Percentiles rank a stretch among this genome's conserved stretches.
Conservation (phyloP, 192 early-diverging fungal genomes). For the Linnemannia schmuckeri region DNA sequence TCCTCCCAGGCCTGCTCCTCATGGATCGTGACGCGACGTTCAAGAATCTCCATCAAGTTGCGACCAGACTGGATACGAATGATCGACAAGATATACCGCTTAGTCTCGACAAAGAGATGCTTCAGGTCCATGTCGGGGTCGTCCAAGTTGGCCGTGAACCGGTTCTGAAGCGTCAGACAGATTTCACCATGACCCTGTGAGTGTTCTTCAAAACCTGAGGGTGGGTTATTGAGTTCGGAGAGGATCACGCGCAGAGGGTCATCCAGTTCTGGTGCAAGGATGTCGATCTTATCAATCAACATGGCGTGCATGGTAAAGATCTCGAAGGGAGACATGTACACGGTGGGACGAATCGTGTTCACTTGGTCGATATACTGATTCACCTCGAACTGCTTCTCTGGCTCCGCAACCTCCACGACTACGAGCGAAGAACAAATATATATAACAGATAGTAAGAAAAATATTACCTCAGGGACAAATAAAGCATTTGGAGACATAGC, state of each 20-base stretch:
- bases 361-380: slow-evolving; percentile 90
- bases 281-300: slow-evolving; percentile 83
- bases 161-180: slow-evolving; percentile 76
- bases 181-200: slow-evolving; percentile 67
- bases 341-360: slow-evolving; percentile 83
- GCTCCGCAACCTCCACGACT: slow-evolving; percentile 88
- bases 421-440: slow-evolving; percentile 1
- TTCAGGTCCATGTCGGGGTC: slow-evolving; percentile 69
- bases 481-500: slow-evolving; percentile 5
- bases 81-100: slow-evolving; percentile 87
- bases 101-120: slow-evolving; percentile 89
- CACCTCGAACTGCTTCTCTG: slow-evolving; percentile 92
- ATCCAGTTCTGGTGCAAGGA: slow-evolving; percentile 73
- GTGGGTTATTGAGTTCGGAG: slow-evolving; percentile 71
- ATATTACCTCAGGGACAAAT: not conserved
- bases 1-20: slow-evolving; percentile 79
- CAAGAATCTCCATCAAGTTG: slow-evolving; percentile 88
- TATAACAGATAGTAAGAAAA: not conserved
- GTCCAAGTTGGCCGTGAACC: slow-evolving; percentile 72
- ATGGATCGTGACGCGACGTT: slow-evolving; percentile 75
- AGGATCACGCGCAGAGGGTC: slow-evolving; percentile 77
- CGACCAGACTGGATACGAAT: slow-evolving; percentile 88
- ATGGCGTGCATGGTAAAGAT: slow-evolving; percentile 91
- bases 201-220: slow-evolving; percentile 59
- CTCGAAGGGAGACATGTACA: slow-evolving; percentile 93